Evolutionary conservation across 441 rosid species (phyloP).

Genomic region (Euphorbia corollata): DNA sequence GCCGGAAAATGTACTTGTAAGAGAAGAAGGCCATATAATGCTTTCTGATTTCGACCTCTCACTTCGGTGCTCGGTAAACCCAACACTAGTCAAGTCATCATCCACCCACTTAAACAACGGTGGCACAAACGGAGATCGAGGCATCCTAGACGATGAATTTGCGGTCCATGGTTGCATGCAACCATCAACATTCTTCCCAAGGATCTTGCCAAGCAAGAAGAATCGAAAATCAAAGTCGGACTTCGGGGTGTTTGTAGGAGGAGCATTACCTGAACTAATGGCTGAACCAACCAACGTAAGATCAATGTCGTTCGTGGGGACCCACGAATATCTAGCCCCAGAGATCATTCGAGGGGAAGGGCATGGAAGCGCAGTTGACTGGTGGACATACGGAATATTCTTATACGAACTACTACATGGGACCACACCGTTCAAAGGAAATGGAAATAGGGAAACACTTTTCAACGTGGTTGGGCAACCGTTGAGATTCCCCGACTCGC

Average conservation of each 20-base stretch:
- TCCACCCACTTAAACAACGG: slow-evolving; percentile 33
- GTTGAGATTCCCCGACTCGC: slow-evolving; percentile 60
- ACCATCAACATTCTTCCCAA: slow-evolving; percentile 69
- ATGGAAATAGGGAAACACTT: slow-evolving; percentile 69
- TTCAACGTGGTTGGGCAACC: slow-evolving; percentile 79
- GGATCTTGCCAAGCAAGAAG: slow-evolving; percentile 63
- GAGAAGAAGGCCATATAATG: slow-evolving; percentile 86
- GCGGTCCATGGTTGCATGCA: slow-evolving; percentile 56
- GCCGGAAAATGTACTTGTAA: slow-evolving; percentile 79
- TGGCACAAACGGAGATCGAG: slow-evolving; percentile 25
- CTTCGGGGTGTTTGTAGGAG: slow-evolving; percentile 49
- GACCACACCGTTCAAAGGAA: slow-evolving; percentile 76
- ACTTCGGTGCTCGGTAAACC: slow-evolving; percentile 75
- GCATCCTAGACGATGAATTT: slow-evolving; percentile 47
- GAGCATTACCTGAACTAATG: slow-evolving; percentile 69
- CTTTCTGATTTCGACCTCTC: slow-evolving; percentile 87
- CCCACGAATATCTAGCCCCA: slow-evolving; percentile 83
- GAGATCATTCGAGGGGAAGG: slow-evolving; percentile 86
- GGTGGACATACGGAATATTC: slow-evolving; percentile 90
- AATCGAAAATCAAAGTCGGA: slow-evolving; percentile 76
- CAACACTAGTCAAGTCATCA: slow-evolving; percentile 75
- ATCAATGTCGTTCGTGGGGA: slow-evolving; percentile 88
- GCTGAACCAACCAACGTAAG: slow-evolving; percentile 79
- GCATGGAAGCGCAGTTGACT: slow-evolving; percentile 89
- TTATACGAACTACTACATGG: slow-evolving; percentile 70